Evolutionary conservation across 371 early-diverging fungal genomes (phyloP).

Genomic region (Apophysomyces ossiformis): DNA sequence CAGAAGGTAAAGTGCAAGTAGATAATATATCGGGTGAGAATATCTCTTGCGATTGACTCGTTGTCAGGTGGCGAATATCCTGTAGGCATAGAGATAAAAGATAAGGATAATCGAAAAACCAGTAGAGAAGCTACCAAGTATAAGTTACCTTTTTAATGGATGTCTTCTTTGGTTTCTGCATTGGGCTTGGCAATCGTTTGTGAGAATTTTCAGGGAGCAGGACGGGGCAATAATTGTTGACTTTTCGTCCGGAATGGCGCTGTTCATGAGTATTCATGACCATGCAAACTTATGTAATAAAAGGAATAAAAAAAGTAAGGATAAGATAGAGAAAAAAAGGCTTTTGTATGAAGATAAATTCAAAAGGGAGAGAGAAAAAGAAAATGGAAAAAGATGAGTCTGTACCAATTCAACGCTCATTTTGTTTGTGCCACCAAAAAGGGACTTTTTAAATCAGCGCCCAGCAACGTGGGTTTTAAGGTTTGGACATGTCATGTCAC

Average conservation of each 20-base stretch:
- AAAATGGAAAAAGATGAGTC: not conserved
- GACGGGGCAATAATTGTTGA: not conserved
- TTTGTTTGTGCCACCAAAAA: not conserved
- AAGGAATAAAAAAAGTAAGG: not conserved
- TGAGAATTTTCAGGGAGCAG: not conserved
- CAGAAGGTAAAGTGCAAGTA: not conserved
- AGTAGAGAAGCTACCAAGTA: too few relatives aligned
- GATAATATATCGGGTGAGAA: not conserved
- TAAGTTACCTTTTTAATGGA: not conserved
- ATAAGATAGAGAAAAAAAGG: not conserved
- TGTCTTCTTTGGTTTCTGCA: not conserved
- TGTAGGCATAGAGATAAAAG: not conserved
- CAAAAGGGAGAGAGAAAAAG: not conserved
- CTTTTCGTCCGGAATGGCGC: not conserved
- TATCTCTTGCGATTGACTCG: conserved; percentile 2
- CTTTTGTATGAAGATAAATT: not conserved
- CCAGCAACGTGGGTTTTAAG: conserved; percentile 7
- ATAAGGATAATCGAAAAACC: too few relatives aligned
- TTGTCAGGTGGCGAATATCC: not conserved
- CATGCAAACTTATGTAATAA: not conserved
- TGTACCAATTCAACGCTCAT: conserved; percentile 8
- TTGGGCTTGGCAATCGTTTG: not conserved
- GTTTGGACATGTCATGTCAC: not conserved
- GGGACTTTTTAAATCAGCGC: not conserved
- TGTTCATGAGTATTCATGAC: conserved; percentile 1